These are phyloP conservation scores for Lotus japonicus DNA, from an alignment of 306 rosid genomes.

Conservation along the genomic window DNA sequence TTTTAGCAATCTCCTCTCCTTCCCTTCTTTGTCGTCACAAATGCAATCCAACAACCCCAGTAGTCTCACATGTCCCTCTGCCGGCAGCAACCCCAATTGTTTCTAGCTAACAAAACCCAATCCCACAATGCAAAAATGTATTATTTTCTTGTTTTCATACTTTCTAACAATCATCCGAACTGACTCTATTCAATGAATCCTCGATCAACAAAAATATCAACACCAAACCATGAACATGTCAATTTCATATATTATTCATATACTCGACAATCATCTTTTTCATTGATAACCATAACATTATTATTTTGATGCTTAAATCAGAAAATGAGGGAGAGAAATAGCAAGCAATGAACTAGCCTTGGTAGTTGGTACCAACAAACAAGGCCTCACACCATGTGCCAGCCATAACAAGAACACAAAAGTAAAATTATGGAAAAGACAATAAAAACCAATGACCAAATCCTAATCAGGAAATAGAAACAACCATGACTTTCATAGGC, in stretches of 20 bases:
- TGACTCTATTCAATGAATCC: too few species aligned
- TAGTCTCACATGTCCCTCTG: too few species aligned
- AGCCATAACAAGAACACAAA: neutral
- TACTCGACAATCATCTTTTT: neutral
- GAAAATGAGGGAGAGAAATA: neutral
- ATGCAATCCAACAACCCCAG: too few species aligned
- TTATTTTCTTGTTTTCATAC: too few species aligned
- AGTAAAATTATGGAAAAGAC: conserved; percentile 6
- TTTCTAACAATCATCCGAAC: too few species aligned
- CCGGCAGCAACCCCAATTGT: too few species aligned
- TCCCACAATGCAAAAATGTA: too few species aligned
- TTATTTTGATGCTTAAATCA: conserved; percentile 16
- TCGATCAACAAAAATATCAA: too few species aligned
- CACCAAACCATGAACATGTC: neutral
- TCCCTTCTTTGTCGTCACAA: too few species aligned
- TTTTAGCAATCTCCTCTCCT: too few species aligned
- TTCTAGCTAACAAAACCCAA: too few species aligned
- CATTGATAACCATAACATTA: conserved; percentile 2
- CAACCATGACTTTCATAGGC: conserved; percentile 1
- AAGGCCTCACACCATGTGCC: neutral
- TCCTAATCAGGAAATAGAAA: neutral
- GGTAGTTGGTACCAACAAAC: neutral
- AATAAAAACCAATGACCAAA: neutral
- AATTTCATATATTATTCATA: neutral
- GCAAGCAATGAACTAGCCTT: conserved; percentile 15